These are phyloP conservation scores for Xerocomellus amylosporus DNA, from an alignment of 768 basidiomycete species.

Conservation along the genomic window DNA sequence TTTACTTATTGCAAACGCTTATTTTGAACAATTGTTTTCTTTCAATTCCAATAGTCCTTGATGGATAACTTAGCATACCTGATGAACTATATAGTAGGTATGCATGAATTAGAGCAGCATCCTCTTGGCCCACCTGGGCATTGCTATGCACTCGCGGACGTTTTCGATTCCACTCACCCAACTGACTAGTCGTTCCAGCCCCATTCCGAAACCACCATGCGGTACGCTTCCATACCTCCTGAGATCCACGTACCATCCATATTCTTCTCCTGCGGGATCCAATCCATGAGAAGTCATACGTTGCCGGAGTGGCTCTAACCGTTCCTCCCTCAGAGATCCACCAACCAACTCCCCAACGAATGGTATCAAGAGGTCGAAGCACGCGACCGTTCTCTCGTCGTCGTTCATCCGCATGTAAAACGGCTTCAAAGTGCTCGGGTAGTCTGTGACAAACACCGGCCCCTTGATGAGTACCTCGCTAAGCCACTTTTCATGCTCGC, in stretches of 20 bases:
- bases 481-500: conserved; percentile 93
- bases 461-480: conserved; percentile 64
- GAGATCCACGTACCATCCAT: conserved; percentile 79
- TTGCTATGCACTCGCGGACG: conserved; percentile 88
- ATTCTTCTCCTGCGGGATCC: conserved; percentile 39
- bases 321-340: conserved; percentile 86
- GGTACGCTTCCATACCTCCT: conserved; percentile 82
- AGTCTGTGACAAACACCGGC: conserved; percentile 91
- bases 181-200: conserved; percentile 86
- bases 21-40: conserved; percentile 1
- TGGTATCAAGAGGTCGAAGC: conserved; percentile 93
- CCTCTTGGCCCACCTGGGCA: conserved; percentile 85
- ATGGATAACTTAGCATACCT: background rate
- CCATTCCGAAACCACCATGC: conserved; percentile 95
- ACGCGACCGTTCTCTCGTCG: conserved; percentile 67
- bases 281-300: conserved; percentile 51
- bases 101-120: conserved; percentile 52
- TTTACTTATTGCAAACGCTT: background rate
- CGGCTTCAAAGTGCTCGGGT: conserved; percentile 80
- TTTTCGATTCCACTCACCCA: conserved; percentile 89
- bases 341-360: conserved; percentile 86
- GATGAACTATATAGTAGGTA: background rate
- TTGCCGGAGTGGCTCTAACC: conserved; percentile 47
- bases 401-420: conserved; percentile 91
- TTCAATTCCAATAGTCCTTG: background rate